Percentiles rank a stretch among this genome's conserved stretches.
Conservation (phyloP, 495 filamentous ascomycete genomes). For the Bacidia rubella region DNA sequence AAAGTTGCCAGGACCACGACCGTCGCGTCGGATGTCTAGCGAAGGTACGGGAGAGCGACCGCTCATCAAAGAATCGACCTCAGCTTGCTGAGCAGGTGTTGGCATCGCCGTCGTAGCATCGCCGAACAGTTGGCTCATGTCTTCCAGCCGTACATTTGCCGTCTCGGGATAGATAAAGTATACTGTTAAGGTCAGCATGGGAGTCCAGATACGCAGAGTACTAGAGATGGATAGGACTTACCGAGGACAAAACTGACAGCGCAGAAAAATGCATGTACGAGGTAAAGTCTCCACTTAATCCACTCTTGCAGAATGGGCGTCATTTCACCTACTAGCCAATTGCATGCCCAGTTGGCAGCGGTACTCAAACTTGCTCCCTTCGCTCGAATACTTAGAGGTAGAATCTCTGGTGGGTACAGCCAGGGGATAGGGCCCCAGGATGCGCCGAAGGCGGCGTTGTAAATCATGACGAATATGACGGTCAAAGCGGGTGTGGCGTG, state of each 20-base stretch:
- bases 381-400: constrained; percentile 90
- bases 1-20: constrained; percentile 26
- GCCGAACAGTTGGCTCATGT: constrained; percentile 86
- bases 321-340: constrained; percentile 91
- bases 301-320: constrained; percentile 82
- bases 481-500: constrained; percentile 64
- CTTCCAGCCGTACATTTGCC: constrained; percentile 83
- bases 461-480: constrained; percentile 91
- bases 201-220: background rate
- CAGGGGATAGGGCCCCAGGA: constrained; percentile 99
- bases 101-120: constrained; percentile 73
- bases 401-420: constrained; percentile 95
- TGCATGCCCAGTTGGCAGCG: constrained; percentile 95
- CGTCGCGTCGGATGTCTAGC: constrained; percentile 52
- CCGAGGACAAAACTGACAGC: constrained; percentile 91
- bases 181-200: constrained; percentile 41
- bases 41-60: constrained; percentile 63
- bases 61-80: constrained; percentile 62
- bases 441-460: constrained; percentile 94
- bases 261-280: constrained; percentile 95
- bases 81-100: constrained; percentile 53
- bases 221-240: constrained; percentile 36
- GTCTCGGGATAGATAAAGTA: constrained; percentile 97
- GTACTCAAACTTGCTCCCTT: constrained; percentile 97
- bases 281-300: constrained; percentile 86